A percentile compares a stretch with the other conserved stretches of the same genome.
phyloP scores from a whole-genome alignment of 1,284 basidiomycete species.

The Xanthoconium separans region DNA sequence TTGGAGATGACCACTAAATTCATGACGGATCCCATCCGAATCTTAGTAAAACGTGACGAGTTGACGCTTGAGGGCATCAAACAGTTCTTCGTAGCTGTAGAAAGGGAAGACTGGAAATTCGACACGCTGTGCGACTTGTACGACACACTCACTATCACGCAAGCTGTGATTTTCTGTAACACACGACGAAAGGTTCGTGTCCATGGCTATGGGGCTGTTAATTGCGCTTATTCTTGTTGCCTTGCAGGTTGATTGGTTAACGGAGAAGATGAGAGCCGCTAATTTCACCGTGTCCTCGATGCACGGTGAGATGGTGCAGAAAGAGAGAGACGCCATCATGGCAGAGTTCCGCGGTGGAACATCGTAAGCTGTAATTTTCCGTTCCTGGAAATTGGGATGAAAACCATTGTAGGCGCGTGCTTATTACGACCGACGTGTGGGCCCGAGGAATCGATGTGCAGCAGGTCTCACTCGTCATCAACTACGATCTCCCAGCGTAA shows the following conservation, averaged over 20 bases:
- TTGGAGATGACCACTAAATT: conserved; percentile 99
- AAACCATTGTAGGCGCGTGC: conserved; percentile 64
- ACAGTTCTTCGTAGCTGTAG: conserved; percentile 99
- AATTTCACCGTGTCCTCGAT: conserved; percentile 97
- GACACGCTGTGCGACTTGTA: conserved; percentile 98
- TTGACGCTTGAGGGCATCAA: conserved; percentile 99
- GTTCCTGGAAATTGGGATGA: conserved; percentile 10
- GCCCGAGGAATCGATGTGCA: conserved; percentile 98
- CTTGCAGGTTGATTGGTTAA: conserved; percentile 94
- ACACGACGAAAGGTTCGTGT: conserved; percentile 85
- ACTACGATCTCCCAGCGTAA: conserved; percentile 94
- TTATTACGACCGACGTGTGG: conserved; percentile 98
- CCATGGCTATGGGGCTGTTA: background rate
- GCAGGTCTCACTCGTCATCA: conserved; percentile 97
- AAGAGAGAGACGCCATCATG: conserved; percentile 99
- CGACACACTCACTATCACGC: conserved; percentile 98
- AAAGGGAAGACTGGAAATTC: conserved; percentile 99
- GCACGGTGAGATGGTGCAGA: conserved; percentile 99
- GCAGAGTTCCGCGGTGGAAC: conserved; percentile 95
- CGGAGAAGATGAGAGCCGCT: conserved; percentile 96
- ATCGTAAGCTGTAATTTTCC: conserved; percentile 56
- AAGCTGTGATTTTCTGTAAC: conserved; percentile 99
- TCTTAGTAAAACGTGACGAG: conserved; percentile 99
- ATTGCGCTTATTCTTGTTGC: conserved; percentile 23
- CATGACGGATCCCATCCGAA: conserved; percentile 99